phyloP scores from a whole-genome alignment of 768 basidiomycete species.

The Exidia glandulosa region DNA sequence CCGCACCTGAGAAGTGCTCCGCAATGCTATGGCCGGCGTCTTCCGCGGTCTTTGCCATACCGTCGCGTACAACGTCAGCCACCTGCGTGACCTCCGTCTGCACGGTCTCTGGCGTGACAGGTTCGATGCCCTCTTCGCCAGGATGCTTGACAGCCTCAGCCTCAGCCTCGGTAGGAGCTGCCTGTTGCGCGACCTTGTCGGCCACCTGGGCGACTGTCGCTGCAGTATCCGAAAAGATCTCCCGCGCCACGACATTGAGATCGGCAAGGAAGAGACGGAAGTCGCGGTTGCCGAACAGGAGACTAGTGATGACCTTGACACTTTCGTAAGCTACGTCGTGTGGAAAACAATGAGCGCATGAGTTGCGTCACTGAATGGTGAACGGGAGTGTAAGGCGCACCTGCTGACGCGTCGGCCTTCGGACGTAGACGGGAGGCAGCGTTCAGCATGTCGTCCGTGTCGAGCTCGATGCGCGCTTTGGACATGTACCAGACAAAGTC shows the following conservation, averaged over 20 bases:
- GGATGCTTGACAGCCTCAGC: not conserved
- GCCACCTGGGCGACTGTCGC: not conserved
- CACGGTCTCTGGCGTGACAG: not conserved
- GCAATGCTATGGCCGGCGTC: not conserved
- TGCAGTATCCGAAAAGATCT: not conserved
- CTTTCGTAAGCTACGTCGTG: not conserved
- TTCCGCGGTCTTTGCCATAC: not conserved
- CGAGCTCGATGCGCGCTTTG: not conserved
- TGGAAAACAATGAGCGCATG: not conserved
- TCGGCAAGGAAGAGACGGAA: not conserved
- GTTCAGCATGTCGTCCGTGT: not conserved
- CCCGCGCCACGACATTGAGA: not conserved
- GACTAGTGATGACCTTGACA: not conserved
- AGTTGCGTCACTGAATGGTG: not conserved
- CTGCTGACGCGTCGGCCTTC: not conserved
- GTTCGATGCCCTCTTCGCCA: not conserved
- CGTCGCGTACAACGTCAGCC: not conserved
- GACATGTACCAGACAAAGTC: not conserved
- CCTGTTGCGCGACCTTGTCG: not conserved
- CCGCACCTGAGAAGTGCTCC: not conserved
- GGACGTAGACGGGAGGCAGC: not conserved
- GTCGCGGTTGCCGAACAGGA: not conserved
- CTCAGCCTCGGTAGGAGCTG: not conserved
- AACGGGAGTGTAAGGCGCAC: too few relatives aligned
- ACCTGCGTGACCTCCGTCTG: not conserved